Evolutionary conservation across 441 rosid species (phyloP), one percentile per base, ranked within the genome.

Genomic region (Croton laevigatus): DNA sequence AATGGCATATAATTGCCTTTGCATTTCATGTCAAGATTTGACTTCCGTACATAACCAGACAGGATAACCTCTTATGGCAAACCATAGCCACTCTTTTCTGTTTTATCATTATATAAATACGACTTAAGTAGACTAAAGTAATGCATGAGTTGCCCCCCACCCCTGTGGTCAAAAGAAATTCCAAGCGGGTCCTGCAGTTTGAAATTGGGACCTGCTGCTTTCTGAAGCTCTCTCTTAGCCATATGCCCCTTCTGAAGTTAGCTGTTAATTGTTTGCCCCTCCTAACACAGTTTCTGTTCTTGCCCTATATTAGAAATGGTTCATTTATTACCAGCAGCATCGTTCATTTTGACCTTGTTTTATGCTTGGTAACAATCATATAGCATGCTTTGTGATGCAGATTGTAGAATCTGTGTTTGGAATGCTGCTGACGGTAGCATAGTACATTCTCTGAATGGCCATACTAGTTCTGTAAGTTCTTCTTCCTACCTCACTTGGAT

Each of bases 351-450:
- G 32, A 27, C 32, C 48, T 58, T 20, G 65, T 45, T 70, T 23
- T 46, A 45, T 68, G 13, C 4, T 27, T 10, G 69, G 65, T 49
- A 22, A 44, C 55, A 14, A 78, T 64, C 65, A 34, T 62, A 49
- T 66, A 46, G 60, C 63, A 38, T 69, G 17, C 71, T 32, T 73
- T 32, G 46, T 72, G 61, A 65, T 82, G 79, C 90, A 96, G 99
- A 96, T 82, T 96, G 98, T 89, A 88, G 99, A 84, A 94, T 96
- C 76, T 96, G 99, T 61, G 99, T 96, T 73, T 96, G 99, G 99
- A 96, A 96, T 86, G 98, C 98, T 37, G 85, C 94, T 76, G 98
- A 96, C 83, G 97, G 98, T 79, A 86, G 91, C 85, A 78, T 94
- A 76, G 98, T 96, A 63, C 99, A 96, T 84, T 94, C 90, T 75